Percentiles rank a stretch among this genome's conserved stretches.
Evolutionary conservation across 1,284 basidiomycete genomes (phyloP).

Genomic region (Rhodotorula sp.): DNA sequence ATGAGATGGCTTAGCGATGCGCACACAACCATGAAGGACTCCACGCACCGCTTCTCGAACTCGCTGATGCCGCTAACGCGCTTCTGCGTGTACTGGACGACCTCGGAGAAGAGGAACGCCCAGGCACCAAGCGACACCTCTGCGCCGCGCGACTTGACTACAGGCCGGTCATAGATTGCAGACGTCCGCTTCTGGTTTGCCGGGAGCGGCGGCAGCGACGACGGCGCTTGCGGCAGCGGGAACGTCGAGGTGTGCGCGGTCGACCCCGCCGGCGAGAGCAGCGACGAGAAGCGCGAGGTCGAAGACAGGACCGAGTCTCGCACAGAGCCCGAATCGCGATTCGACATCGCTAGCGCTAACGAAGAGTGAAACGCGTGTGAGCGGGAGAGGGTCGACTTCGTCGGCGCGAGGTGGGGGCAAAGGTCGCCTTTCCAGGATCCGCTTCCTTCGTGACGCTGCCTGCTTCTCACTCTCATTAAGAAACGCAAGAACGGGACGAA

Average conservation of each 20-base stretch:
- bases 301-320: constrained; percentile 17
- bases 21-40: background rate
- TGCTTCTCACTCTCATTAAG: too few relatives aligned
- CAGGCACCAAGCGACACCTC: constrained; percentile 82
- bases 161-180: constrained; percentile 74
- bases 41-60: constrained; percentile 63
- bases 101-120: constrained; percentile 85
- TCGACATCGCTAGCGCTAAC: constrained; percentile 1
- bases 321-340: constrained; percentile 24
- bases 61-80: constrained; percentile 92
- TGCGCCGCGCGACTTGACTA: constrained; percentile 76
- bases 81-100: constrained; percentile 92
- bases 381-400: background rate
- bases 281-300: constrained; percentile 35
- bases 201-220: constrained; percentile 5
- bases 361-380: too few relatives aligned
- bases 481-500: too few relatives aligned
- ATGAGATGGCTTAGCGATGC: background rate
- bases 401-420: background rate
- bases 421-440: too few relatives aligned
- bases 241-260: constrained; percentile 18
- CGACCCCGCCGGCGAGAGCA: constrained; percentile 15
- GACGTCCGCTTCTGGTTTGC: constrained; percentile 16
- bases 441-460: too few relatives aligned
- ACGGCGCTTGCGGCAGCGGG: background rate